Evolutionary conservation across 805 yeast species (phyloP), one percentile per base, ranked within the genome.

Genomic region (Zygoascus flipseniorum): DNA sequence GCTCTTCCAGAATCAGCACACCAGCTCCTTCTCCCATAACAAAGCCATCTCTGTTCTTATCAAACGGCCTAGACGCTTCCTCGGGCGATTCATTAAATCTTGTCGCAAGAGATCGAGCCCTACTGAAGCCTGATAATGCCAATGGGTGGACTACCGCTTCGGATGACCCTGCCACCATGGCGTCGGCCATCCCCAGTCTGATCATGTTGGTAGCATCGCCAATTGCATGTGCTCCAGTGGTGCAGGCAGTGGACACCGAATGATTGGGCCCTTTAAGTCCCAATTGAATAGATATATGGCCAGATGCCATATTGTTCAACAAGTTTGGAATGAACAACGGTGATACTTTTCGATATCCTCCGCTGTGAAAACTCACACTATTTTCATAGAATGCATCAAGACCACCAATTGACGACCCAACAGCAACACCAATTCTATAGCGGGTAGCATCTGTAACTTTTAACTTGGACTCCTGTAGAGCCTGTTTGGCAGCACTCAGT

Each of bases 1-100:
- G 71, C 14, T 78, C 80, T 66, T 93, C 98, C 42, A 93, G 65
- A 0, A 92, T 72, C 43, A 95, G 57, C 1, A 88, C 77, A 2
- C 96, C 98, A 16, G 92, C 75, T 1, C 99, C 99, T 72, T 93
- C 99, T 31, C 96, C 84, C 32, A 93, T 74, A 0, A 93, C 97
- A 69, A 93, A 93, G 2, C 99, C 99, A 53, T 76, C 77, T 56
- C 99, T 71, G 1, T 72, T 69, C 13, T 66, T 65, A 64, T 93
- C 99, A 68, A 93, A 93, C 0, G 99, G 99, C 54, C 96, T 72
- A 5, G 95, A 85, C 0, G 95, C 87, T 31, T 71, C 69, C 4
- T 62, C 61, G 1, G 96, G 95, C 1, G 66, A 66, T 47, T 84
- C 85, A 55, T 80, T 83, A 61, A 66, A 83, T 26, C 70, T 75